A percentile compares a stretch with the other conserved stretches of the same genome.
Evolutionary conservation across 176 grass and related monocot species (phyloP).

Genomic region (Sorghum bicolor): DNA sequence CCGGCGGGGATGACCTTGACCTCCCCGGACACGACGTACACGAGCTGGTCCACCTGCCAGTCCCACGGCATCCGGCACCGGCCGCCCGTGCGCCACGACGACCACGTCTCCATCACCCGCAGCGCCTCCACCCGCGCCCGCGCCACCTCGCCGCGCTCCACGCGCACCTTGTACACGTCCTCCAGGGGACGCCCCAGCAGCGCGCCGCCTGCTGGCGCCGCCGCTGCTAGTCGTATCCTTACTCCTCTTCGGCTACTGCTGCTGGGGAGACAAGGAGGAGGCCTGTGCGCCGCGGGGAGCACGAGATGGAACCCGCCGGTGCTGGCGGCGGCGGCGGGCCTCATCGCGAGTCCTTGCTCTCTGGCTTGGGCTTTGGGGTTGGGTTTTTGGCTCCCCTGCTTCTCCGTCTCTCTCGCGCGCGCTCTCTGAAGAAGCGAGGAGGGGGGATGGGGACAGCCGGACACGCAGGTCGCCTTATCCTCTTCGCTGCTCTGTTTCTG

Average conservation of each 20-base stretch:
- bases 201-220: not conserved
- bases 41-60: conserved; percentile 97
- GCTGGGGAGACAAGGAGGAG: not conserved
- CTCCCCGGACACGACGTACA: conserved; percentile 86
- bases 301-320: conserved; percentile 20
- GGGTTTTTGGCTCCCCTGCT: not conserved
- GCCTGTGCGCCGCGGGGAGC: conserved; percentile 18
- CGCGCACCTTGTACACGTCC: conserved; percentile 84
- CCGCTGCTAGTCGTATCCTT: not conserved
- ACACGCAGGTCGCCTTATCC: too few relatives aligned
- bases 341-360: not conserved
- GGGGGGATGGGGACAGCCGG: too few relatives aligned
- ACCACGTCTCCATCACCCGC: conserved; percentile 66
- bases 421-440: too few relatives aligned
- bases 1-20: conserved; percentile 75
- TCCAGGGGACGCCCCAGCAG: conserved; percentile 45
- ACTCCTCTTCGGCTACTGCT: not conserved
- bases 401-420: too few relatives aligned
- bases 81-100: conserved; percentile 72
- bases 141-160: conserved; percentile 60
- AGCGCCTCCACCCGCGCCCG: conserved; percentile 56
- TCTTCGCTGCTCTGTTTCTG: too few relatives aligned
- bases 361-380: not conserved
- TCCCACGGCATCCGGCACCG: conserved; percentile 76
- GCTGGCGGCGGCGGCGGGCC: conserved; percentile 5